Evolutionary conservation across 495 filamentous ascomycete species (phyloP).

Genomic region (Cenococcum geophilum): DNA sequence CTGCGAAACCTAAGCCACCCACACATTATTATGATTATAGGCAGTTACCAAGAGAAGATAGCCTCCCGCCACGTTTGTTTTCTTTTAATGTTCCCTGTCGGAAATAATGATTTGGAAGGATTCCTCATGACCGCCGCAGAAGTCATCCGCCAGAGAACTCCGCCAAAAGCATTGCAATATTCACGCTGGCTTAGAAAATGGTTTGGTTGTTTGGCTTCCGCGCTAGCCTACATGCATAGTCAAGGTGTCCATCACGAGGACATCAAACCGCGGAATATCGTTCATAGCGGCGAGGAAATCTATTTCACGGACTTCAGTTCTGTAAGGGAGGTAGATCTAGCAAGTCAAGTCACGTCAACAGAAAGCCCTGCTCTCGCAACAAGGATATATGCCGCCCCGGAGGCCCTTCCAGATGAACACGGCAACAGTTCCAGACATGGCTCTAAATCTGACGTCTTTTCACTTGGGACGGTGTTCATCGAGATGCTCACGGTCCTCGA

Average conservation of each 20-base stretch:
- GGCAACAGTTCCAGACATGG: not conserved
- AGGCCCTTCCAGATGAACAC: not conserved
- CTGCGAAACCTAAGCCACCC: not conserved
- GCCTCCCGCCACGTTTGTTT: not conserved
- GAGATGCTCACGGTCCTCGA: not conserved
- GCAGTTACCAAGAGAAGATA: not conserved
- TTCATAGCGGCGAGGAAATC: conserved; percentile 8
- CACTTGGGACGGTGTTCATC: not conserved
- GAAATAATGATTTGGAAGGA: not conserved
- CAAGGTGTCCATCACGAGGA: conserved; percentile 41
- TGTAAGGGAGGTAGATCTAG: too few relatives aligned
- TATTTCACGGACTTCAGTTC: not conserved
- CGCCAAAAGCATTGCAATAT: not conserved
- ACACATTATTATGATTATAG: not conserved
- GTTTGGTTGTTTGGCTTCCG: conserved; percentile 33
- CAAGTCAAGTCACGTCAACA: too few relatives aligned
- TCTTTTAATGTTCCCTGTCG: not conserved
- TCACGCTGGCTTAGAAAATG: not conserved
- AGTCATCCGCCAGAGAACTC: not conserved
- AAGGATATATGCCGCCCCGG: not conserved
- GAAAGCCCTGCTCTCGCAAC: not conserved
- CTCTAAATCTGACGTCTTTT: not conserved
- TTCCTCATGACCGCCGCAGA: not conserved
- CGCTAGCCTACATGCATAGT: conserved; percentile 40
- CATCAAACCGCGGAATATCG: conserved; percentile 45